Base-by-base conservation (phyloP, 345 rosid species). In the Pugionium dolabratum region DNA sequence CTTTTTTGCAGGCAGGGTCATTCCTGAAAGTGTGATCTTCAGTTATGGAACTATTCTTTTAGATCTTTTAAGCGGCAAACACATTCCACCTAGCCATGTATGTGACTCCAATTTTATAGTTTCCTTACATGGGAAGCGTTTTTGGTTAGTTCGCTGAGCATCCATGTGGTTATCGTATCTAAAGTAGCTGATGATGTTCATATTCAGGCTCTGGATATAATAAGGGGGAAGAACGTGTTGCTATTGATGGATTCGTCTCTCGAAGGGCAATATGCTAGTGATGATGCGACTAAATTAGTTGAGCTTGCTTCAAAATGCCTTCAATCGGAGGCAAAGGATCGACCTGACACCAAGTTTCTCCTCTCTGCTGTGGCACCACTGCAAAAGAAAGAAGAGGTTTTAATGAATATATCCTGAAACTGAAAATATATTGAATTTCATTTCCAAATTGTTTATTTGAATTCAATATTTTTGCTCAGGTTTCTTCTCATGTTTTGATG, bases 21-120 rank as follows among this genome's bases (percentile, higher is more conserved):
- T 76, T 62, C 79, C 79, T 65, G 79, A 76, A 56, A 76, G 79
- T 66, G 79, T 71, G 66, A 71, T 76, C 28, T 76, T 71, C 65
- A 76, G 79, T 65, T 76, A 76, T 49, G 79, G 79, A 35, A 71
- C 79, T 45, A 72, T 76, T 36, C 73, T 76, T 9, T 71, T 76
- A 51, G 69, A 74, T 74, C 75, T 72, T 47, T 75, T 90, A 78
- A 93, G 97, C 10, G 98, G 98, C 71, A 92, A 92, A 66, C 76
- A 73, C 67, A 73, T 73, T 73, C 76, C 93, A 70, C 96, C 96
- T 4, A 89, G 83, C 72, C 96, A 89, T 81, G 96, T 89, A 85
- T 47, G 86, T 52, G 62, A 5, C 27, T 37, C 37, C 7, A 33
- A 26, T 18, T 53, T 39, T 9, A 1, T 25, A 51, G 46, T 35